These are phyloP conservation scores for Dipteronia dyeriana DNA, from an alignment of 345 rosid genomes.

Conservation along the genomic window DNA sequence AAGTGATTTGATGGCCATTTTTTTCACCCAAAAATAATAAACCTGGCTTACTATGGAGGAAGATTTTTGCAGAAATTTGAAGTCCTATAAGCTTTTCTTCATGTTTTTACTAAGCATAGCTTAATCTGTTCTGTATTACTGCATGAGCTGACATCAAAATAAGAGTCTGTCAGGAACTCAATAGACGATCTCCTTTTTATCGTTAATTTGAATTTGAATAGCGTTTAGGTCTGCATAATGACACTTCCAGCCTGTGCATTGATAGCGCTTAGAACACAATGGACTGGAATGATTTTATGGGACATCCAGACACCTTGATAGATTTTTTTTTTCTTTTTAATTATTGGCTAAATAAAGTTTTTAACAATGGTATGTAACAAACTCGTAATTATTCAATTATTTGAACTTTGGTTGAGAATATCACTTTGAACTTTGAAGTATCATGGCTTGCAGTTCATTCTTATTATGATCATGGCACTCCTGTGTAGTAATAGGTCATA, in stretches of 20 bases:
- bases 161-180: slow-evolving; percentile 7
- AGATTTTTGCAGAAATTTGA: slow-evolving; percentile 11
- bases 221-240: neutral
- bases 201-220: neutral
- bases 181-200: slow-evolving; percentile 1
- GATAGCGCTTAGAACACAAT: neutral
- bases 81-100: neutral
- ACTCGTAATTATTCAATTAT: neutral
- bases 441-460: neutral
- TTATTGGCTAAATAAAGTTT: neutral
- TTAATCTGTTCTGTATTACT: slow-evolving; percentile 1
- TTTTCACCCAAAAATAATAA: neutral
- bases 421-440: neutral
- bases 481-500: neutral
- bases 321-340: no score
- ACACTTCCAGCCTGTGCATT: neutral
- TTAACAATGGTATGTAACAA: neutral
- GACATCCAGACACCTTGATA: neutral
- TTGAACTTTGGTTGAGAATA: neutral
- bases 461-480: neutral
- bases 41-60: neutral
- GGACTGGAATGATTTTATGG: neutral
- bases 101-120: neutral
- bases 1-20: neutral
- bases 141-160: neutral